phyloP scores from a whole-genome alignment of 2,329 filamentous ascomycete genomes.

The Chalara sp. region DNA sequence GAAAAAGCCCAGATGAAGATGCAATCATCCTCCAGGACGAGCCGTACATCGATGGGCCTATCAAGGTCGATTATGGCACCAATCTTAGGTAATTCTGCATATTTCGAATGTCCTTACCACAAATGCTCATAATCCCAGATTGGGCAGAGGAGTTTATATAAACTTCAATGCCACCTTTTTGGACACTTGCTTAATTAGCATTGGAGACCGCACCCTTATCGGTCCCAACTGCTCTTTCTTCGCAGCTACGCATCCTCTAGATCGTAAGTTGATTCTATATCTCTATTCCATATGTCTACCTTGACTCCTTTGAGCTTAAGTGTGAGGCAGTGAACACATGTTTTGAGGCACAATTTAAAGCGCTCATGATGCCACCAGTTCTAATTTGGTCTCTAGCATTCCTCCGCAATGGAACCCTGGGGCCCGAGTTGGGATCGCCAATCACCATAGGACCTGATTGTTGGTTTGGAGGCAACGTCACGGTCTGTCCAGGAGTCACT shows the following conservation, averaged over 20 bases:
- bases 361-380: too few relatives aligned
- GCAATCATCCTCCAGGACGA: slow-evolving; percentile 55
- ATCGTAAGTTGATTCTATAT: slow-evolving; percentile 33
- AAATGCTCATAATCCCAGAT: slow-evolving; percentile 25
- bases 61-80: slow-evolving; percentile 71
- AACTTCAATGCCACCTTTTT: slow-evolving; percentile 71
- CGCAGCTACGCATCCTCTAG: slow-evolving; percentile 68
- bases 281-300: too few relatives aligned
- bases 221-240: slow-evolving; percentile 75
- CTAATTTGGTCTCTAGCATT: slow-evolving; percentile 29
- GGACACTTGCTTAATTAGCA: slow-evolving; percentile 67
- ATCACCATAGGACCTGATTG: slow-evolving; percentile 76
- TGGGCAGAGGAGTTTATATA: slow-evolving; percentile 68
- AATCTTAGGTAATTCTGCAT: slow-evolving; percentile 50
- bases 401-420: slow-evolving; percentile 65
- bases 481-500: slow-evolving; percentile 68
- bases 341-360: too few relatives aligned
- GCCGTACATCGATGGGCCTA: slow-evolving; percentile 63
- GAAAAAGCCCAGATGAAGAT: slow-evolving; percentile 54
- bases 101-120: slow-evolving; percentile 1
- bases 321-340: too few relatives aligned
- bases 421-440: slow-evolving; percentile 67
- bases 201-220: slow-evolving; percentile 71
- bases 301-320: too few relatives aligned
- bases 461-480: slow-evolving; percentile 69